A percentile compares a stretch with the other conserved stretches of the same genome.
Conservation (phyloP, 768 basidiomycete species). For the Xerocomus potaroensis region DNA sequence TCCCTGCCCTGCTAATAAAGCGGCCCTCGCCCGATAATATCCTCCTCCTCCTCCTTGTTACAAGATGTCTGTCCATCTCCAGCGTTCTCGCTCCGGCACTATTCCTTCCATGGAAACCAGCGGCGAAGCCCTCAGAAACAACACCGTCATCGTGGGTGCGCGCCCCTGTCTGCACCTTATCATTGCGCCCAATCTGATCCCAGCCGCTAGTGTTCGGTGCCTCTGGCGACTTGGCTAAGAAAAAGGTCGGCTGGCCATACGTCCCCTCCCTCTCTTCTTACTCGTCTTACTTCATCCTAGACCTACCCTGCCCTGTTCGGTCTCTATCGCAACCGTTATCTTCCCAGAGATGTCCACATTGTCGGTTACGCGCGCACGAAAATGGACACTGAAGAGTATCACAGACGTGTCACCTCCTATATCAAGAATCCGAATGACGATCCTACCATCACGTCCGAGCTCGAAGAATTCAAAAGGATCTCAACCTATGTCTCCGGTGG, state of each 20-base stretch:
- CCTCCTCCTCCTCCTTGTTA: neutral
- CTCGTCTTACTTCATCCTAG: conserved; percentile 36
- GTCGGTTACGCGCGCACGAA: conserved; percentile 97
- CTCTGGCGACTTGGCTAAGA: conserved; percentile 97
- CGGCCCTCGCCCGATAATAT: neutral
- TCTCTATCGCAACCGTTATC: conserved; percentile 73
- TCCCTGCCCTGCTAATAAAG: conserved; percentile 21
- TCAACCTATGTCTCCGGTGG: conserved; percentile 81
- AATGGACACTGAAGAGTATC: conserved; percentile 83
- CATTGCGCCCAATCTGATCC: conserved; percentile 11
- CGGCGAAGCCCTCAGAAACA: conserved; percentile 72
- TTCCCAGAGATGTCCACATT: conserved; percentile 83
- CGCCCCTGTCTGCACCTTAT: conserved; percentile 13
- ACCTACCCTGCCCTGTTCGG: conserved; percentile 95
- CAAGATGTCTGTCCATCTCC: conserved; percentile 31
- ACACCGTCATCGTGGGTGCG: conserved; percentile 86
- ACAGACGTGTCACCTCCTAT: conserved; percentile 78
- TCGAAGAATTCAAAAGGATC: conserved; percentile 80
- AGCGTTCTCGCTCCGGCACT: conserved; percentile 67
- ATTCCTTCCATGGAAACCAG: conserved; percentile 86
- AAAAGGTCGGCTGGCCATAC: conserved; percentile 63
- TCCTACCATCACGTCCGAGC: conserved; percentile 49
- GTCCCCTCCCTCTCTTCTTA: neutral
- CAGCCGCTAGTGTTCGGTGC: conserved; percentile 76
- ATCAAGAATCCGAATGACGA: conserved; percentile 76